These are phyloP conservation scores for Macrophomina pseudophaseolina DNA, from an alignment of 2,329 filamentous ascomycete genomes.

Conservation along the genomic window DNA sequence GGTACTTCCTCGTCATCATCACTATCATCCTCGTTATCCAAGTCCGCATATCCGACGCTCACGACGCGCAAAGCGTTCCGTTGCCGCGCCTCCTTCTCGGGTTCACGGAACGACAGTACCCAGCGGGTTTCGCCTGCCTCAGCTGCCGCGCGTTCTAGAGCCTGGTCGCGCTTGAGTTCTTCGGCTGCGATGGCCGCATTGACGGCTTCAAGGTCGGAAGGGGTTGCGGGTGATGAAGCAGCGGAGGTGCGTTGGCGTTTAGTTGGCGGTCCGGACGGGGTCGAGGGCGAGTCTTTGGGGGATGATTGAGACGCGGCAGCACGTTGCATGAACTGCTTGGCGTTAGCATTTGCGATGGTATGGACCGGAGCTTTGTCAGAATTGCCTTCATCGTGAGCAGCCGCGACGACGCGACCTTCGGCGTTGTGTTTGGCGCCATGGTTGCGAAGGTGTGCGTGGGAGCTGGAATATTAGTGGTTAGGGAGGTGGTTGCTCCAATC, in stretches of 20 bases:
- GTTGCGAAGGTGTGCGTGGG: not conserved
- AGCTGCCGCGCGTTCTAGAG: slow-evolving; percentile 64
- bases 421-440: slow-evolving; percentile 22
- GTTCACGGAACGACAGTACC: slow-evolving; percentile 66
- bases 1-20: slow-evolving; percentile 40
- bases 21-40: slow-evolving; percentile 42
- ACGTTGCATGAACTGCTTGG: slow-evolving; percentile 71
- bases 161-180: slow-evolving; percentile 65
- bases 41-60: slow-evolving; percentile 62
- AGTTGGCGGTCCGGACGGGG: slow-evolving; percentile 58
- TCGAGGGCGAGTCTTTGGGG: slow-evolving; percentile 53
- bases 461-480: slow-evolving; percentile 5
- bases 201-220: slow-evolving; percentile 64
- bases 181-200: slow-evolving; percentile 69
- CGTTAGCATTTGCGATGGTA: slow-evolving; percentile 15
- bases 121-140: slow-evolving; percentile 74
- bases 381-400: slow-evolving; percentile 84
- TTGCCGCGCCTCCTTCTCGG: slow-evolving; percentile 44
- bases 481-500: not conserved
- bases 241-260: slow-evolving; percentile 68
- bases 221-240: slow-evolving; percentile 31
- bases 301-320: slow-evolving; percentile 66
- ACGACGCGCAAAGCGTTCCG: slow-evolving; percentile 58
- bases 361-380: not conserved
- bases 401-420: slow-evolving; percentile 67